Evolutionary conservation across 78 protist genomes (phyloP), one percentile per base, ranked within the genome.

Genomic region (Bodo saltans): DNA sequence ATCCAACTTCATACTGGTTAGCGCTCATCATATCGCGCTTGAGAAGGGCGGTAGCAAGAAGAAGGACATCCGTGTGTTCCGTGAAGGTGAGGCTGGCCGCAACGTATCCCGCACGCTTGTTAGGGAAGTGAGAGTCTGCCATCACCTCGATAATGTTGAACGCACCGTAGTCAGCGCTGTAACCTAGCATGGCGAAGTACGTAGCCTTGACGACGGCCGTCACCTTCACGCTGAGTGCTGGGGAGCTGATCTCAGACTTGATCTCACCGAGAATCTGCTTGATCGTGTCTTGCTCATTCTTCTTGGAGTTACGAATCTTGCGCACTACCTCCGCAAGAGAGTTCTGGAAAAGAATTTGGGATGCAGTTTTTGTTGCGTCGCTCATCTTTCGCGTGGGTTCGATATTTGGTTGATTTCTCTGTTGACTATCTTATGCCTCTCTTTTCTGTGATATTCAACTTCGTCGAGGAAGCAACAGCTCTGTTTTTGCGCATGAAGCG

Each of bases 181-280:
- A 94, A 34, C 99, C 97, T 35, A 94, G 84, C 99, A 96, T 96
- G 33, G 93, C 90, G 79, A 96, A 78, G 89, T 97, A 97, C 25
- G 92, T 83, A 53, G 95, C 82, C 88, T 97, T 97, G 42, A 87
- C 89, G 3, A 97, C 42, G 0, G 98, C 99, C 0, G 75, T 70
- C 60, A 95, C 90, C 84, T 95, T 97, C 40, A 86, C 75, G 35
- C 47, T 35, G 0, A 84, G 70, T 40, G 90, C 87, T 28, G 21
- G 42, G 47, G 74, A 40, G 75, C 41, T 79, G 47, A 97, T 86
- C 85, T 97, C 99, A 71, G 88, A 85, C 74, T 89, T 86, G 72
- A 92, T 92, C 72, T 92, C 98, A 4, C 80, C 88, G 41, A 97
- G 72, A 74, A 78, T 70, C 40, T 80, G 74, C 28, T 52, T 33